These are phyloP conservation scores for Globisporangium cystogenes DNA, from an alignment of 352 stramenopile genomes.

Conservation along the genomic window DNA sequence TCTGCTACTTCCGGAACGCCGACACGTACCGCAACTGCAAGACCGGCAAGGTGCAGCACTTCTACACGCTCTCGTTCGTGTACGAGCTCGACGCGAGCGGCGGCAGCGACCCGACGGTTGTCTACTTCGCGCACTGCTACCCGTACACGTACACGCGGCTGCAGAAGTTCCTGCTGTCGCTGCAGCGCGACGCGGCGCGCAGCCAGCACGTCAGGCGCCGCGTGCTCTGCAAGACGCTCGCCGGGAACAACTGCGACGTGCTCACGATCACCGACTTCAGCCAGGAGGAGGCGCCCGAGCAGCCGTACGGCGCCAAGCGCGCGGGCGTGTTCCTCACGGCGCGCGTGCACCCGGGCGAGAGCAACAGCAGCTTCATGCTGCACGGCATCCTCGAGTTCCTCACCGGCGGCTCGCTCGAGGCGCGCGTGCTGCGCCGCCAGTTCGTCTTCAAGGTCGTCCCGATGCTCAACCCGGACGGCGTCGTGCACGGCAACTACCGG, in stretches of 20 bases:
- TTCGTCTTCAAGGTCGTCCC: constrained; percentile 91
- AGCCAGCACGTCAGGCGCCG: constrained; percentile 44
- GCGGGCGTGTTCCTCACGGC: constrained; percentile 75
- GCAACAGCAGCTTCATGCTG: constrained; percentile 88
- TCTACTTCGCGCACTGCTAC: constrained; percentile 81
- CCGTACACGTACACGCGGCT: constrained; percentile 83
- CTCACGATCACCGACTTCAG: constrained; percentile 86
- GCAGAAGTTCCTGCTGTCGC: constrained; percentile 38
- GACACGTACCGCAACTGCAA: constrained; percentile 57
- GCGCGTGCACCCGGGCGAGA: constrained; percentile 86
- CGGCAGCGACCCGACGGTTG: constrained; percentile 9
- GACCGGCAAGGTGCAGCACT: constrained; percentile 40
- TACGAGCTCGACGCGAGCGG: constrained; percentile 36
- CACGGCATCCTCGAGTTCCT: constrained; percentile 88
- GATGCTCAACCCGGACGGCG: constrained; percentile 92
- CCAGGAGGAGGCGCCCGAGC: constrained; percentile 35
- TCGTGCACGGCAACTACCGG: constrained; percentile 91
- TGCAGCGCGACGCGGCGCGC: constrained; percentile 53
- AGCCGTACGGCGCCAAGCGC: constrained; percentile 18
- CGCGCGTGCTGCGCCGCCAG: constrained; percentile 62
- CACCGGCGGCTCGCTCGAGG: constrained; percentile 59
- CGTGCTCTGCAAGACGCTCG: constrained; percentile 79
- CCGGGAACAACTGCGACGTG: constrained; percentile 82
- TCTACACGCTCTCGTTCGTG: constrained; percentile 77
- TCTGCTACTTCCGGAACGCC: constrained; percentile 83